Evolutionary conservation across 2,329 filamentous ascomycete species (phyloP).

Genomic region (Fusarium sp.): DNA sequence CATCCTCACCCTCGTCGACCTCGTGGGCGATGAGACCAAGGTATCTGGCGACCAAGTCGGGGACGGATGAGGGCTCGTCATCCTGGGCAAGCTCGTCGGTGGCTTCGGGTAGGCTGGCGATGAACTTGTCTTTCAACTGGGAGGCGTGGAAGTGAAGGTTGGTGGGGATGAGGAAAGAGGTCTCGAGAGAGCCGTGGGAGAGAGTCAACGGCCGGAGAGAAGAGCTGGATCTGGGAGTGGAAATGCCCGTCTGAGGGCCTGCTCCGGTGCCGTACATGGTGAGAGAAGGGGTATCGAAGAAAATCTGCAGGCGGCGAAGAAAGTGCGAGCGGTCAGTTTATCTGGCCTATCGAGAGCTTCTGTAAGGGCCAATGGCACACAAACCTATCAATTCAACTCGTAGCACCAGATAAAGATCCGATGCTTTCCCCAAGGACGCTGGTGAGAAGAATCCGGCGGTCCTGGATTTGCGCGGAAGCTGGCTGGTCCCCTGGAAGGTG

Average conservation of each 20-base stretch:
- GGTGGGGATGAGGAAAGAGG: slow-evolving; percentile 94
- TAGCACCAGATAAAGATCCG: slow-evolving; percentile 36
- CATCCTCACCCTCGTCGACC: slow-evolving; percentile 92
- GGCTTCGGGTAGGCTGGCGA: slow-evolving; percentile 81
- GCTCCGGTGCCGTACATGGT: slow-evolving; percentile 86
- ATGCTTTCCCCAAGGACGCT: slow-evolving; percentile 44
- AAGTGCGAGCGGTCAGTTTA: slow-evolving; percentile 31
- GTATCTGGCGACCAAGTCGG: slow-evolving; percentile 92
- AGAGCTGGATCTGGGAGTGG: slow-evolving; percentile 91
- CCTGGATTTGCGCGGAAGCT: slow-evolving; percentile 42
- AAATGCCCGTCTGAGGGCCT: slow-evolving; percentile 92
- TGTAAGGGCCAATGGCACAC: slow-evolving; percentile 22
- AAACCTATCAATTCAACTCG: slow-evolving; percentile 48
- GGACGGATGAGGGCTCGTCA: slow-evolving; percentile 95
- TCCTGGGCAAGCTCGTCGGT: slow-evolving; percentile 98
- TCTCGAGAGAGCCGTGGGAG: slow-evolving; percentile 92
- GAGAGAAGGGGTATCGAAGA: slow-evolving; percentile 56
- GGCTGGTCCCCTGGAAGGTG: slow-evolving; percentile 43
- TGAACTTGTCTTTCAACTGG: slow-evolving; percentile 91
- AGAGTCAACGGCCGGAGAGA: slow-evolving; percentile 92
- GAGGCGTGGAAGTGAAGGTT: slow-evolving; percentile 95
- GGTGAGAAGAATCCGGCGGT: slow-evolving; percentile 38
- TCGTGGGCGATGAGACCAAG: slow-evolving; percentile 88
- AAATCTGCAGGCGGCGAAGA: slow-evolving; percentile 38
- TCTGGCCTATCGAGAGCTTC: background rate